Evolutionary conservation across 768 basidiomycete species (phyloP), one percentile per base, ranked within the genome.

Genomic region (Boletus pseudopeckii): DNA sequence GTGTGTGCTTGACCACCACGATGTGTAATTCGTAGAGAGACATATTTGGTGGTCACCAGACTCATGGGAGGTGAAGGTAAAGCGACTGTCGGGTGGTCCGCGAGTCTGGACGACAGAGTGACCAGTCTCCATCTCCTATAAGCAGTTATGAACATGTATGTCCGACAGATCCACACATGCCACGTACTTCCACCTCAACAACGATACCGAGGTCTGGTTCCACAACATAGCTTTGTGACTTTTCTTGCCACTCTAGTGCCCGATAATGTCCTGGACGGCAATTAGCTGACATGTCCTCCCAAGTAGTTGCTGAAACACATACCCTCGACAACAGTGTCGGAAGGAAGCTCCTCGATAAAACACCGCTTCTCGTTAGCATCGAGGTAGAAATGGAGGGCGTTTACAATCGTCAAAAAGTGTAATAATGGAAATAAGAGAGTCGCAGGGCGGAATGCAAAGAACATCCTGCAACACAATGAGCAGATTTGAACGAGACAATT

Each of bases 21-120:
- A 83, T 3, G 92, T 86, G 72, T 92, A 88, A 71, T 96, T 96
- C 18, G 92, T 90, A 7, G 91, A 91, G 46, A 98, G 82, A 69
- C 97, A 99, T 66, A 99, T 97, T 49, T 90, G 86, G 75, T 99
- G 97, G 76, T 98, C 97, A 45, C 95, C 95, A 28, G 95, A 81
- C 55, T 95, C 92, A 68, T 97, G 93, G 5, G 96, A 97, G 26
- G 97, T 98, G 67, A 99, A 99, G 0, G 97, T 98, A 75, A 98
- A 98, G 53, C 84, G 84, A 28, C 97, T 90, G 46, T 96, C 89
- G 22, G 85, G 76, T 6, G 94, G 90, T 2, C 97, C 97, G n/a
- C 84, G 83, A 9, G 93, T 94, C 63, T 87, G 88, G 39, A 92
- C 92, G 15, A 98, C 88, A 49, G 78, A 72, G 62, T 98, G 87